Conservation (phyloP, 2,329 filamentous ascomycete genomes). For the Exophiala alcalophila region DNA sequence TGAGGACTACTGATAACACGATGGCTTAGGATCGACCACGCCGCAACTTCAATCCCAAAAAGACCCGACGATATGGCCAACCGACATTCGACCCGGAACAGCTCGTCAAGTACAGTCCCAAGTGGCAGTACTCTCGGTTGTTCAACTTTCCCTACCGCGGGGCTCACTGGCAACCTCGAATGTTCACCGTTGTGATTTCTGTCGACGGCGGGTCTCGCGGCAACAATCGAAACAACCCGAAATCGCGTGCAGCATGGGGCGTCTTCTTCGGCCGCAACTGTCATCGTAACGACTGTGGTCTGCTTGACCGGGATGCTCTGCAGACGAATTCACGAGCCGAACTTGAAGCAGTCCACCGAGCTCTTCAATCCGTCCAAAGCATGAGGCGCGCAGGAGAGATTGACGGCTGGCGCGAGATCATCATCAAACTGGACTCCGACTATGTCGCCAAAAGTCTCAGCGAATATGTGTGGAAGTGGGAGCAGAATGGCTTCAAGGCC, state of each 20-base stretch:
- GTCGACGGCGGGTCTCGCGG: slow-evolving; percentile 25
- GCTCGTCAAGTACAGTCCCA: slow-evolving; percentile 29
- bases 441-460: slow-evolving; percentile 51
- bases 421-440: slow-evolving; percentile 55
- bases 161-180: slow-evolving; percentile 23
- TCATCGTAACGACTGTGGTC: slow-evolving; percentile 20
- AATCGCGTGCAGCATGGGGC: slow-evolving; percentile 22
- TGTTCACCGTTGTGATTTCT: slow-evolving; percentile 26
- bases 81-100: slow-evolving; percentile 25
- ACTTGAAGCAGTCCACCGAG: slow-evolving; percentile 54
- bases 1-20: background rate
- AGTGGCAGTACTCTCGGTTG: slow-evolving; percentile 24
- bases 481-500: slow-evolving; percentile 47
- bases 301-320: slow-evolving; percentile 13
- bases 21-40: slow-evolving; percentile 21
- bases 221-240: slow-evolving; percentile 21
- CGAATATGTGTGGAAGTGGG: slow-evolving; percentile 45
- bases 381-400: slow-evolving; percentile 23
- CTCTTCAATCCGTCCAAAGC: slow-evolving; percentile 34
- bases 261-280: slow-evolving; percentile 28
- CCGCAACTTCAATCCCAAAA: slow-evolving; percentile 28
- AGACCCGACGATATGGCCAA: slow-evolving; percentile 25
- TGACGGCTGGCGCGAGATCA: slow-evolving; percentile 40
- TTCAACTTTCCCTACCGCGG: slow-evolving; percentile 26
- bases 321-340: slow-evolving; percentile 56